Evolutionary conservation across 768 basidiomycete genomes (phyloP).

Genomic region (Phanerodontia chrysosporium): DNA sequence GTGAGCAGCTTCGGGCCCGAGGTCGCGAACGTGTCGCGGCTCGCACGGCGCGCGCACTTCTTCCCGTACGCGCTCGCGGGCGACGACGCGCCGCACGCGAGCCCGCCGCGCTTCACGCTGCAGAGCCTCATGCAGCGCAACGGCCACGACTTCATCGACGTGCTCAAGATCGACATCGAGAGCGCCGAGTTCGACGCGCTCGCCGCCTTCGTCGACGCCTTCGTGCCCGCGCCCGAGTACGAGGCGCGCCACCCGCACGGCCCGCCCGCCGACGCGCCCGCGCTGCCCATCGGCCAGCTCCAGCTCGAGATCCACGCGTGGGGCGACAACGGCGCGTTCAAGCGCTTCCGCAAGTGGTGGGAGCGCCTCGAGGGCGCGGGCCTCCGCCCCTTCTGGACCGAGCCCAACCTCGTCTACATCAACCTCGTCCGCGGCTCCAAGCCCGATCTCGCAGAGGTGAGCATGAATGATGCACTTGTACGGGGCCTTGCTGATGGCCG

Average conservation of each 20-base stretch:
- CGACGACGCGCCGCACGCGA: conserved; percentile 29
- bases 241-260: conserved; percentile 3
- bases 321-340: conserved; percentile 30
- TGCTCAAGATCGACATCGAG: conserved; percentile 71
- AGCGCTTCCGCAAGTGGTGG: conserved; percentile 60
- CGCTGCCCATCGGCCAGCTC: conserved; percentile 65
- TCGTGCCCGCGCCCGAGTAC: conserved; percentile 15
- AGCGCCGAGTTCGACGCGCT: conserved; percentile 60
- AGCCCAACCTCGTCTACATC: conserved; percentile 44
- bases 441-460: conserved; percentile 37
- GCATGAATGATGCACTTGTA: background rate
- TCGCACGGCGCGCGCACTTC: conserved; percentile 42
- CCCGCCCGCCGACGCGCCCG: conserved; percentile 27
- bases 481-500: background rate
- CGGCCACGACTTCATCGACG: conserved; percentile 63
- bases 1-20: conserved; percentile 43
- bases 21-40: conserved; percentile 26
- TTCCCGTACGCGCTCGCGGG: conserved; percentile 29
- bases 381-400: conserved; percentile 67
- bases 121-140: conserved; percentile 59
- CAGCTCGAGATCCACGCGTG: conserved; percentile 59
- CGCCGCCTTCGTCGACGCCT: conserved; percentile 40
- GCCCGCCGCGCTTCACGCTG: conserved; percentile 53
- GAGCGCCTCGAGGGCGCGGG: conserved; percentile 61
- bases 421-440: conserved; percentile 32